phyloP scores from a whole-genome alignment of 139 green algal species.

The Pleodorina starrii region DNA sequence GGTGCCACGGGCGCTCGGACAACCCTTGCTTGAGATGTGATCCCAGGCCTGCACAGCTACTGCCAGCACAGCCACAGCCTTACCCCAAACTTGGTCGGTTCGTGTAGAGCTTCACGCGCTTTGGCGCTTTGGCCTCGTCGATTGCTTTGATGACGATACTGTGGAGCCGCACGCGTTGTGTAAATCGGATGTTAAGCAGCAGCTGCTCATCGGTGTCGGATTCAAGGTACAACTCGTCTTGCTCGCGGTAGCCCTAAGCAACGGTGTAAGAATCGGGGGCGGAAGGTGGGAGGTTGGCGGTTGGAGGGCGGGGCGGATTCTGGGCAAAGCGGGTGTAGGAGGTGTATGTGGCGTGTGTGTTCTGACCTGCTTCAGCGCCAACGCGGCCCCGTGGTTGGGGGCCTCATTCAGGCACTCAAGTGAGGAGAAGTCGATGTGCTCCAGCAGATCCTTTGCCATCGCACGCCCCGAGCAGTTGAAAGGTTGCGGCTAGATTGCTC shows the following conservation, averaged over 20 bases:
- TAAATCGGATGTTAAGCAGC: constrained; percentile 84
- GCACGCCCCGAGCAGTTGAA: neutral
- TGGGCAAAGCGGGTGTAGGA: too few relatives aligned
- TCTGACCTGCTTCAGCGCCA: constrained; percentile 85
- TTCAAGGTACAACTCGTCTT: constrained; percentile 78
- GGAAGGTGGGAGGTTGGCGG: too few relatives aligned
- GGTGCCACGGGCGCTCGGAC: too few relatives aligned
- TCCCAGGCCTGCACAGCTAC: too few relatives aligned
- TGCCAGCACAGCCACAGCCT: too few relatives aligned
- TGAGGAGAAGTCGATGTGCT: constrained; percentile 79
- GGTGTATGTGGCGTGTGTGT: too few relatives aligned
- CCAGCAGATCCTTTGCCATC: constrained; percentile 78
- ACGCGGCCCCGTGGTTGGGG: constrained; percentile 63
- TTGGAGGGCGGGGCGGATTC: too few relatives aligned
- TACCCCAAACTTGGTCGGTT: constrained; percentile 73
- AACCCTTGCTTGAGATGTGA: too few relatives aligned
- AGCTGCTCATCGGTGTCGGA: constrained; percentile 92
- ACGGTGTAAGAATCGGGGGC: too few relatives aligned
- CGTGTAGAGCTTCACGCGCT: constrained; percentile 79
- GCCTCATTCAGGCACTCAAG: constrained; percentile 89
- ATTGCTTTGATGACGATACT: constrained; percentile 80
- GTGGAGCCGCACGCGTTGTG: constrained; percentile 77
- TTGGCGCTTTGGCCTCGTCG: constrained; percentile 64
- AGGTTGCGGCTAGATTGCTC: neutral
- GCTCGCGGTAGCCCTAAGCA: constrained; percentile 49